phyloP scores from a whole-genome alignment of 306 rosid species.

The Cajanus cajan region DNA sequence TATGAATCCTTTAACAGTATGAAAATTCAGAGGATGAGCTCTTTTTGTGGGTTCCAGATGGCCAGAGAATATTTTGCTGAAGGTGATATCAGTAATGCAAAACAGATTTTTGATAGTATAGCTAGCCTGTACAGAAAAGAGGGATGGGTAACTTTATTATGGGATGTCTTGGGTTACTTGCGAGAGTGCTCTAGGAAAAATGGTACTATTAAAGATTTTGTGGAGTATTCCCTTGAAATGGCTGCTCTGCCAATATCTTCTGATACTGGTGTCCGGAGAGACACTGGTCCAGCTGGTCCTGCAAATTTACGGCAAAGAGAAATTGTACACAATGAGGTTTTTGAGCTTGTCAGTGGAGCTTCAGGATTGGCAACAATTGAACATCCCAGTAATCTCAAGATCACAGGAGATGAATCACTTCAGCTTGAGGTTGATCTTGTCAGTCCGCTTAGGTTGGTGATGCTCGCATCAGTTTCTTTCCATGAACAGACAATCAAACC shows the following conservation, averaged over 20 bases:
- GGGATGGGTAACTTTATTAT: conserved; percentile 89
- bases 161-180: conserved; percentile 91
- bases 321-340: conserved; percentile 69
- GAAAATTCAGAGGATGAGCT: conserved; percentile 70
- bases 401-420: conserved; percentile 52
- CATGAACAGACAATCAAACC: conserved; percentile 87
- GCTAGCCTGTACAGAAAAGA: conserved; percentile 90
- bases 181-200: conserved; percentile 80
- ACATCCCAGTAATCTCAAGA: conserved; percentile 45
- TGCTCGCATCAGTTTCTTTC: conserved; percentile 93
- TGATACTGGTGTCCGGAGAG: conserved; percentile 57
- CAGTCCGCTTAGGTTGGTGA: conserved; percentile 87
- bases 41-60: conserved; percentile 82
- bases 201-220: conserved; percentile 60
- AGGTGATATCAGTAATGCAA: conserved; percentile 68
- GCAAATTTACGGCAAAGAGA: conserved; percentile 69
- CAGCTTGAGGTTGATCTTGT: conserved; percentile 90
- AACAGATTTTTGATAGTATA: conserved; percentile 57
- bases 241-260: conserved; percentile 82
- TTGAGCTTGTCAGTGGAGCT: conserved; percentile 58
- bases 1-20: conserved; percentile 61
- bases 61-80: conserved; percentile 79
- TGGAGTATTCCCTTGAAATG: conserved; percentile 96
- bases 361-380: conserved; percentile 44
- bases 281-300: conserved; percentile 81